Evolutionary conservation across 2,329 filamentous ascomycete species (phyloP).

Genomic region (Arthroderma sp.): DNA sequence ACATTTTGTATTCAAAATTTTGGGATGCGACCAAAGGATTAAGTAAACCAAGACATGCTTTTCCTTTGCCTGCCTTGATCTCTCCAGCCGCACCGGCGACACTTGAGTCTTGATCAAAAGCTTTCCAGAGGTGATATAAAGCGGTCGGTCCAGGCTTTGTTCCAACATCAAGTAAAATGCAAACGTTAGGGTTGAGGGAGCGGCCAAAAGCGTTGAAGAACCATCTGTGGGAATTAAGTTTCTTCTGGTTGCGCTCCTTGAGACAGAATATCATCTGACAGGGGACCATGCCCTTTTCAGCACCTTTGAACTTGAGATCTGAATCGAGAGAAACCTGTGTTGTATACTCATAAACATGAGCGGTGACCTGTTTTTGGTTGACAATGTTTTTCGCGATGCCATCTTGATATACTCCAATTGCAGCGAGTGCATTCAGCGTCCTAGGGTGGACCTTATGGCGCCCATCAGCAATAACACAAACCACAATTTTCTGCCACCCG

Average conservation of each 20-base stretch:
- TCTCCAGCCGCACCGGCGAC: slow-evolving; percentile 94
- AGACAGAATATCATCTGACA: slow-evolving; percentile 98
- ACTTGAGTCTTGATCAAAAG: slow-evolving; percentile 94
- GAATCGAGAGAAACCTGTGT: slow-evolving; percentile 93
- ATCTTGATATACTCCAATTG: slow-evolving; percentile 95
- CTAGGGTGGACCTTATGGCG: slow-evolving; percentile 86
- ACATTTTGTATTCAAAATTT: slow-evolving; percentile 99
- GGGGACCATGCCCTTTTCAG: slow-evolving; percentile 95
- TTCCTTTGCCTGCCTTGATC: slow-evolving; percentile 94
- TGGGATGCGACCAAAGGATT: slow-evolving; percentile 94
- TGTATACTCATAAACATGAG: slow-evolving; percentile 97
- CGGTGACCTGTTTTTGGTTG: slow-evolving; percentile 88
- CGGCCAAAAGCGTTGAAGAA: slow-evolving; percentile 98
- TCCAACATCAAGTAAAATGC: slow-evolving; percentile 90
- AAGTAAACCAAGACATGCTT: slow-evolving; percentile 64
- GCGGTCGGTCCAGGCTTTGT: slow-evolving; percentile 80
- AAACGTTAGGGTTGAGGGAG: slow-evolving; percentile 87
- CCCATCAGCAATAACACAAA: slow-evolving; percentile 91
- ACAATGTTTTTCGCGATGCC: slow-evolving; percentile 98
- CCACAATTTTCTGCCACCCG: slow-evolving; percentile 98
- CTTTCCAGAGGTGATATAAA: slow-evolving; percentile 97
- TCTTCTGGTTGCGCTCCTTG: slow-evolving; percentile 95
- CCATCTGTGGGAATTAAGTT: slow-evolving; percentile 97
- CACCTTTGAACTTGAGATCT: slow-evolving; percentile 96
- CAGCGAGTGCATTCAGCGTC: slow-evolving; percentile 84